Percentiles rank a stretch among this genome's conserved stretches.
These are phyloP conservation scores for Penicillium riverlandense DNA, from an alignment of 495 filamentous ascomycete genomes.

Conservation along the genomic window DNA sequence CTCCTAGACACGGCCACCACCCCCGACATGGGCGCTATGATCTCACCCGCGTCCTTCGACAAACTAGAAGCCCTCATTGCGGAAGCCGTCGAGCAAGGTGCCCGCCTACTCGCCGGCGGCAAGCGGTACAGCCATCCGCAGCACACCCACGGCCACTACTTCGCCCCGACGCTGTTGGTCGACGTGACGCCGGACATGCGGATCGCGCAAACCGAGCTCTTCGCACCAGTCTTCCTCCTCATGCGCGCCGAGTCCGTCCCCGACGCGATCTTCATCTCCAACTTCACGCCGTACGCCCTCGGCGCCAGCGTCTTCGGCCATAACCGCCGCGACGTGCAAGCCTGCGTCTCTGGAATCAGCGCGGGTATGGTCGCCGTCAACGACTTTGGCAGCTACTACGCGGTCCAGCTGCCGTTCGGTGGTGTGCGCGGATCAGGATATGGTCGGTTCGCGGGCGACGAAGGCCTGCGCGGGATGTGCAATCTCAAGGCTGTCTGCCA, in stretches of 20 bases:
- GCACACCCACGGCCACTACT: slow-evolving; percentile 78
- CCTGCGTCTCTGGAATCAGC: slow-evolving; percentile 59
- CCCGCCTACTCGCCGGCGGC: slow-evolving; percentile 77
- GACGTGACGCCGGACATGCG: slow-evolving; percentile 72
- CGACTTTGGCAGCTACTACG: slow-evolving; percentile 89
- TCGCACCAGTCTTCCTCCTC: slow-evolving; percentile 81
- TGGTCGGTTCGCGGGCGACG: slow-evolving; percentile 85
- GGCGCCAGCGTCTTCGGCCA: slow-evolving; percentile 79
- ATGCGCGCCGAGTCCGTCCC: slow-evolving; percentile 59
- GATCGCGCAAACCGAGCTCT: slow-evolving; percentile 88
- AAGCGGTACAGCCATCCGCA: slow-evolving; percentile 59
- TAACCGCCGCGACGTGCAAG: slow-evolving; percentile 35
- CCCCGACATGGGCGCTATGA: slow-evolving; percentile 80
- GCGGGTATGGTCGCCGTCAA: slow-evolving; percentile 91
- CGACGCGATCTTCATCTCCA: slow-evolving; percentile 63
- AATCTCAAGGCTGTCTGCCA: slow-evolving; percentile 81
- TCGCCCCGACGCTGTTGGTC: slow-evolving; percentile 79
- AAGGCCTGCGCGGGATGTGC: slow-evolving; percentile 76
- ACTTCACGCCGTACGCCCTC: slow-evolving; percentile 69
- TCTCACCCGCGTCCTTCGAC: slow-evolving; percentile 66
- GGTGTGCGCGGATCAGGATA: slow-evolving; percentile 83
- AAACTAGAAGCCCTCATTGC: slow-evolving; percentile 63
- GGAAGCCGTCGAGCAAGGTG: slow-evolving; percentile 71
- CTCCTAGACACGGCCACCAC: slow-evolving; percentile 45
- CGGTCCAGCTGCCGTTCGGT: slow-evolving; percentile 88